Evolutionary conservation across 2,329 filamentous ascomycete genomes (phyloP).

Genomic region (Pseudogymnoascus sp.): DNA sequence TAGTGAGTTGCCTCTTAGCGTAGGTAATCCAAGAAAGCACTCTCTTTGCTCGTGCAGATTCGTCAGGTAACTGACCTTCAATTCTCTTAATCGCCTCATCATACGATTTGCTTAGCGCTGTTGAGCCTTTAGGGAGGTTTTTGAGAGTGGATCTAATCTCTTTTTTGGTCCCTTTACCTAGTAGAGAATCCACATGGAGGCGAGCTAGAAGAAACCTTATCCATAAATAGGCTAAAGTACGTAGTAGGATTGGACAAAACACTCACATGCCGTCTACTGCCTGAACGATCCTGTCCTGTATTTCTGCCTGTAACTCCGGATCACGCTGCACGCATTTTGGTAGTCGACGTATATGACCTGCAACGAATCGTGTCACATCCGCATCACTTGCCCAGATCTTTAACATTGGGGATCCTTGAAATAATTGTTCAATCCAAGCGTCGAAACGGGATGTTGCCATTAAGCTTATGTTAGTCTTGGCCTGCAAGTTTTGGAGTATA

Average conservation of each 20-base stretch:
- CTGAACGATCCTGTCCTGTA: not conserved
- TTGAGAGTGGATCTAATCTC: not conserved
- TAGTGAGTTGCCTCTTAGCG: not conserved
- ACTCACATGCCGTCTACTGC: conserved; percentile 1
- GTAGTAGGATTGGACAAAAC: no score
- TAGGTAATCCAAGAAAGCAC: not conserved
- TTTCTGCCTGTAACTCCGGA: not conserved
- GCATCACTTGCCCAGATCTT: not conserved
- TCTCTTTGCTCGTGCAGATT: not conserved
- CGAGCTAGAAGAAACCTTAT: conserved; percentile 5
- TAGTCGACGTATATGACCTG: not conserved
- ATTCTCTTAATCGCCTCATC: not conserved
- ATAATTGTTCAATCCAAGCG: conserved; percentile 54
- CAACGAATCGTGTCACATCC: not conserved
- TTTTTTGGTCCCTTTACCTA: not conserved
- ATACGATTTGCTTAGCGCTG: not conserved
- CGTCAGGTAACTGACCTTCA: not conserved
- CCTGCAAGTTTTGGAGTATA: not conserved
- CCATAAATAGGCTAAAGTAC: not conserved
- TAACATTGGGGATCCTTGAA: conserved; percentile 21
- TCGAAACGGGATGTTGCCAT: conserved; percentile 25
- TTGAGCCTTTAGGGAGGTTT: not conserved
- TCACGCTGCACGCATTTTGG: not conserved
- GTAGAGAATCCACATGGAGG: not conserved
- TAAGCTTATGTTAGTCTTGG: not conserved